A percentile compares a stretch with the other conserved stretches of the same genome.
Evolutionary conservation across 352 stramenopile species (phyloP).

Genomic region (Globisporangium megalacanthum): DNA sequence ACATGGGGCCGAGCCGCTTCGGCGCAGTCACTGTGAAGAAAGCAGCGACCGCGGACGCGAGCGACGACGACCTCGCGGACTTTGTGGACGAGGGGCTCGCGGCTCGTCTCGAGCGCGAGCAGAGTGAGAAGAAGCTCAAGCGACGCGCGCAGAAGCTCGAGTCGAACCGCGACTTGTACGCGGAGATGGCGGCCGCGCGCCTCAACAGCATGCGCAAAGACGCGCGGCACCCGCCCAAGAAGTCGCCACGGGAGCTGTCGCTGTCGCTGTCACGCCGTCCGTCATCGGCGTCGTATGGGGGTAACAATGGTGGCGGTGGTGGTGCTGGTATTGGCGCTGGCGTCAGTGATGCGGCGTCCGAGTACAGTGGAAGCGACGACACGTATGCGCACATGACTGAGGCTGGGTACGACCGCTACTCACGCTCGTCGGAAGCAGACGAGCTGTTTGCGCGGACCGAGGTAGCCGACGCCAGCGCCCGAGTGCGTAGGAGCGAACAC

Average conservation of each 20-base stretch:
- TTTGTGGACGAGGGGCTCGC: conserved; percentile 50
- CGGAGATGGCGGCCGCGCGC: conserved; percentile 61
- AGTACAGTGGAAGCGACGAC: conserved; percentile 5
- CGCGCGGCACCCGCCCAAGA: conserved; percentile 42
- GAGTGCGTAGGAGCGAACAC: too few relatives aligned
- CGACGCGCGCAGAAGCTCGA: conserved; percentile 62
- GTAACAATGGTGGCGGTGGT: too few relatives aligned
- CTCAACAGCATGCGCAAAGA: conserved; percentile 58
- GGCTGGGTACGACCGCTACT: neutral
- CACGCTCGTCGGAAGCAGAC: too few relatives aligned
- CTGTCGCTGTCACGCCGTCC: neutral
- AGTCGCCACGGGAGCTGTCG: conserved; percentile 18
- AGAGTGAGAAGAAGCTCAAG: conserved; percentile 50
- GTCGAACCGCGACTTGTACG: conserved; percentile 64
- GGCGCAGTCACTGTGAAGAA: conserved; percentile 40
- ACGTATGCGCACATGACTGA: conserved; percentile 6
- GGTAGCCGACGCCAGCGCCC: too few relatives aligned
- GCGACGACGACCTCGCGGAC: conserved; percentile 26
- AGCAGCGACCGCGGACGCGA: conserved; percentile 5
- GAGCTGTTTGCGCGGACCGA: too few relatives aligned
- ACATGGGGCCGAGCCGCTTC: conserved; percentile 33
- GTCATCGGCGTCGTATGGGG: neutral
- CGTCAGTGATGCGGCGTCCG: neutral
- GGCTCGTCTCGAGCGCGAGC: conserved; percentile 34
- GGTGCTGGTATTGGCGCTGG: too few relatives aligned